A percentile compares a stretch with the other conserved stretches of the same genome.
These are phyloP conservation scores for Dicorynia guianensis DNA, from an alignment of 306 rosid species.

Conservation along the genomic window DNA sequence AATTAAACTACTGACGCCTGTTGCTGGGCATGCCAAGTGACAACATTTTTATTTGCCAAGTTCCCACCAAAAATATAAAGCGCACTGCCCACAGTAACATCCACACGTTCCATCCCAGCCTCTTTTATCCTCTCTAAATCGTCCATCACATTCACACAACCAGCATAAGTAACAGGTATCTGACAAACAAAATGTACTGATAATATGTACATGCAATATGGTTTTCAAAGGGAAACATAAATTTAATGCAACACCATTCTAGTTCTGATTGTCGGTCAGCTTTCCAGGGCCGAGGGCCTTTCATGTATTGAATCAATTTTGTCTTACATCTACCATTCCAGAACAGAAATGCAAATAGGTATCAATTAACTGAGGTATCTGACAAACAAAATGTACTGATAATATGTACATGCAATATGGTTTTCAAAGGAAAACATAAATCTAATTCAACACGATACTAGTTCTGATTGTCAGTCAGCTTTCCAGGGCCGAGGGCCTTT, in stretches of 20 bases:
- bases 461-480: neutral
- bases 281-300: conserved; percentile 11
- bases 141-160: conserved; percentile 85
- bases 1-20: conserved; percentile 49
- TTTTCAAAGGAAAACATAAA: conserved; percentile 29
- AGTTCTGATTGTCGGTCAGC: neutral
- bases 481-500: conserved; percentile 9
- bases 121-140: conserved; percentile 83
- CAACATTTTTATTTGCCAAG: conserved; percentile 71
- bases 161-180: conserved; percentile 95
- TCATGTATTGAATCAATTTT: neutral
- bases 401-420: conserved; percentile 9
- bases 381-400: conserved; percentile 38
- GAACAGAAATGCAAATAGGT: conserved; percentile 9
- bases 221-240: conserved; percentile 27
- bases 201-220: conserved; percentile 7
- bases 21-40: conserved; percentile 81
- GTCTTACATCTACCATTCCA: conserved; percentile 4
- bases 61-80: conserved; percentile 85
- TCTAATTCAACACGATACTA: neutral
- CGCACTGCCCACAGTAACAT: conserved; percentile 89
- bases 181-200: conserved; percentile 45
- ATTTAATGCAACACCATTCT: neutral
- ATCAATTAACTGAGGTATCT: conserved; percentile 61
- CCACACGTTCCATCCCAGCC: conserved; percentile 76